Evolutionary conservation across 129 eudicot genomes (phyloP).

Genomic region (Smallanthus sonchifolius): DNA sequence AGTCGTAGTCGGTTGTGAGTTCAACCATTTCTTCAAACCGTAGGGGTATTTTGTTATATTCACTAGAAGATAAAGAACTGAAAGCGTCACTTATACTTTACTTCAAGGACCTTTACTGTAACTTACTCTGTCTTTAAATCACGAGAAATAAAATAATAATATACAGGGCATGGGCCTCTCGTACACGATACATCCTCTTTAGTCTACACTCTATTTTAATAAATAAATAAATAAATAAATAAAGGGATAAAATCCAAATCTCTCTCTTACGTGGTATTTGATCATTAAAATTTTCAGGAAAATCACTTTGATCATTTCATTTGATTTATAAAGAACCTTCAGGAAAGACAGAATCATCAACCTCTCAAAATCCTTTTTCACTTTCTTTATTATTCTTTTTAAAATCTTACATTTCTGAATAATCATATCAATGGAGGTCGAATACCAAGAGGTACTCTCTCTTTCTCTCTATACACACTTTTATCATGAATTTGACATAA

Average conservation of each 20-base stretch:
- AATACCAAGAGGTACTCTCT: slow-evolving; percentile 64
- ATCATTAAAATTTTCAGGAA: slow-evolving; percentile 5
- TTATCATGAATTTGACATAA: slow-evolving; percentile 6
- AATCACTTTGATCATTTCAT: neutral
- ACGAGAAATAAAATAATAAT: neutral
- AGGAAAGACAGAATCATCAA: neutral
- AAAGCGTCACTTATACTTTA: neutral
- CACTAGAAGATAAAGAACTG: neutral
- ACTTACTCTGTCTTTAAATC: neutral
- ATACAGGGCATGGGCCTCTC: slow-evolving; percentile 17
- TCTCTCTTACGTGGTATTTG: slow-evolving; percentile 26
- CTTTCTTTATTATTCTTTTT: neutral
- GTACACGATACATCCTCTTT: slow-evolving; percentile 23
- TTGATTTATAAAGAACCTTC: slow-evolving; percentile 13
- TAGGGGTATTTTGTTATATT: neutral
- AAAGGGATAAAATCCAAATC: neutral
- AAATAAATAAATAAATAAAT: neutral
- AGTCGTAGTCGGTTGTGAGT: too few species aligned
- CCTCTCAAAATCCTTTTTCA: neutral
- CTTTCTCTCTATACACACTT: slow-evolving; percentile 3
- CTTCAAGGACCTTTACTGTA: neutral
- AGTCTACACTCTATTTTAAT: neutral
- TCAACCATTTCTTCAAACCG: too few species aligned
- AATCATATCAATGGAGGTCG: slow-evolving; percentile 50
- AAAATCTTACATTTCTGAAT: neutral